Conservation (phyloP, 2,329 filamentous ascomycete species). For the Aspergillus fructus region DNA sequence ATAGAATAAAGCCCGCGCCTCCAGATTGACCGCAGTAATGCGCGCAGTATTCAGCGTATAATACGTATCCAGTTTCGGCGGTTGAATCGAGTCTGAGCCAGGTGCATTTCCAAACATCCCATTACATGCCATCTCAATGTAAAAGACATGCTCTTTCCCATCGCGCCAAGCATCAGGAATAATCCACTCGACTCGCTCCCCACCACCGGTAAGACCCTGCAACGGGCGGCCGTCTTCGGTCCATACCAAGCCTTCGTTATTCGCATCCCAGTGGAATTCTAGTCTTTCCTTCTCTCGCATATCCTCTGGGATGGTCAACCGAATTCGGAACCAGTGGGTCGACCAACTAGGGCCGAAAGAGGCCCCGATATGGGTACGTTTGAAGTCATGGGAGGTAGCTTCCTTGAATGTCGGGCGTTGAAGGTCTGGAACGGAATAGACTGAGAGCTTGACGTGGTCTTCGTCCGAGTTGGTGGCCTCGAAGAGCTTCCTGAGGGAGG, state of each 20-base stretch:
- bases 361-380: constrained; percentile 70
- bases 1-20: constrained; percentile 78
- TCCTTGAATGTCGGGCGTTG: constrained; percentile 83
- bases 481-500: constrained; percentile 63
- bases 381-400: constrained; percentile 73
- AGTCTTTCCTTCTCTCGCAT: constrained; percentile 75
- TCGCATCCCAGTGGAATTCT: constrained; percentile 95
- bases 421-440: constrained; percentile 79
- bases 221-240: constrained; percentile 83
- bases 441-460: constrained; percentile 77
- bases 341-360: constrained; percentile 93
- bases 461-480: constrained; percentile 67
- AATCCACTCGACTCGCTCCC: constrained; percentile 88
- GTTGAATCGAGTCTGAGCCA: constrained; percentile 81
- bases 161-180: constrained; percentile 78
- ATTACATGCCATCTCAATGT: constrained; percentile 98
- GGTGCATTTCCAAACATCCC: constrained; percentile 95
- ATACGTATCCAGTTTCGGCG: constrained; percentile 79
- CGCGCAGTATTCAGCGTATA: constrained; percentile 75
- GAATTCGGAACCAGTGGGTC: constrained; percentile 93
- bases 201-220: constrained; percentile 86
- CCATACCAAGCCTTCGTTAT: constrained; percentile 95
- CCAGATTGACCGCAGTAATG: constrained; percentile 84
- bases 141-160: constrained; percentile 83
- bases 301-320: constrained; percentile 72